Evolutionary conservation across 495 filamentous ascomycete genomes (phyloP), one percentile per base, ranked within the genome.

Genomic region (Penicillium silybi): DNA sequence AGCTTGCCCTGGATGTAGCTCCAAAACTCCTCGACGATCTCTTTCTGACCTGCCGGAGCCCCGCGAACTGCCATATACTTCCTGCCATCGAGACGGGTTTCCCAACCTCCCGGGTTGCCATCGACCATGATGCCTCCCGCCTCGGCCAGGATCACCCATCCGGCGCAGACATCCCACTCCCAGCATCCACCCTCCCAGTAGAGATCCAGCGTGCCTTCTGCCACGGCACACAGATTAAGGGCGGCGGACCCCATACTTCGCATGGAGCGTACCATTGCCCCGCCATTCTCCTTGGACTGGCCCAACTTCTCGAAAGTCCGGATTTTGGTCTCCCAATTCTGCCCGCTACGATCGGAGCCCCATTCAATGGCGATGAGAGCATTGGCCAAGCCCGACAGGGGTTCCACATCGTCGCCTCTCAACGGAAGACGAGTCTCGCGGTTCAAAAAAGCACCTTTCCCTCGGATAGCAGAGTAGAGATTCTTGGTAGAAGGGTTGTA

Each of bases 131-230:
- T 77, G 1, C 92, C 92, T 0, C 92, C 92, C 0, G 90, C 88
- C 70, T 97, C 92, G 18, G 72, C 75, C 16, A 97, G 70, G 57
- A 97, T 88, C 26, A 91, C 85, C 92, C 92, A 96, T 0, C 84
- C 92, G 7, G 92, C 92, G 57, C 85, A 87, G 11, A 96, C 90
- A 72, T 97, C 92, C 92, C 92, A 96, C 23, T 88, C 89, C 86
- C 89, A 96, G 65, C 88, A 92, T 7, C 92, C 92, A 13, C 88
- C 90, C 62, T 97, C 92, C 92, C 92, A 97, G 58, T 95, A 96
- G 26, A 84, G 46, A 71, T 97, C 92, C 26, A 93, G 55, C 57
- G 82, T 80, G 1, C 92, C 92, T 1, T 80, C 77, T 15, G 92
- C 92, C 38, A 91, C 85, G n/a, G 76, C 79, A 50, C 88, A 93